phyloP scores from a whole-genome alignment of 768 basidiomycete genomes.

The Mycena floridula region DNA sequence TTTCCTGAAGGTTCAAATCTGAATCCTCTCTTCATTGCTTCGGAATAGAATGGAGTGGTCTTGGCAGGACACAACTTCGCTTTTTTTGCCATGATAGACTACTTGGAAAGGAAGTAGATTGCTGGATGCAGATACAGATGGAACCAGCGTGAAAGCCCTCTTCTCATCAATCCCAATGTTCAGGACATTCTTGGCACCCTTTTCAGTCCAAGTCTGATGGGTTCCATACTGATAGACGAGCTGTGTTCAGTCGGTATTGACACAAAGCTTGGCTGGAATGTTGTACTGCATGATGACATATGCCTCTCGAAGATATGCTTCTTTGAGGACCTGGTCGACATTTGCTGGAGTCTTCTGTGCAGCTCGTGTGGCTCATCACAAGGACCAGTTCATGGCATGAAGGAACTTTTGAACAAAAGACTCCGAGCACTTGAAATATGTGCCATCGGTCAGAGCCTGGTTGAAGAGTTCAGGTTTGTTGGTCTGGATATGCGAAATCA shows the following conservation, averaged over 20 bases:
- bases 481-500: constrained; percentile 11
- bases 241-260: constrained; percentile 22
- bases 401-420: constrained; percentile 13
- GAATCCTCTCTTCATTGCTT: no score
- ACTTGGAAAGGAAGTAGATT: constrained; percentile 21
- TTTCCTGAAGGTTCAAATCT: no score
- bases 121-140: constrained; percentile 14
- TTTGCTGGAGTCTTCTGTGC: constrained; percentile 20
- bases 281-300: constrained; percentile 5
- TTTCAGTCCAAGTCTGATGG: constrained; percentile 13
- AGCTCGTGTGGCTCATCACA: constrained; percentile 15
- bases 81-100: constrained; percentile 2
- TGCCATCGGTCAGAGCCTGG: constrained; percentile 6
- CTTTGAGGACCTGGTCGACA: constrained; percentile 4
- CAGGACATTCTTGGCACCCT: constrained; percentile 18
- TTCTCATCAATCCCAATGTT: constrained; percentile 21
- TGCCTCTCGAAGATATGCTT: constrained; percentile 6
- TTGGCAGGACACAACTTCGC: no score
- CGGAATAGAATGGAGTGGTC: no score
- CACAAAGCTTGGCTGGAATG: constrained; percentile 7
- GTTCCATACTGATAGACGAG: constrained; percentile 4
- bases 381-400: constrained; percentile 13
- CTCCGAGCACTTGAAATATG: constrained; percentile 10
- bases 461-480: constrained; percentile 14
- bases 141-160: constrained; percentile 23